phyloP scores from a whole-genome alignment of 768 basidiomycete genomes.

The Kwoniella sp. region DNA sequence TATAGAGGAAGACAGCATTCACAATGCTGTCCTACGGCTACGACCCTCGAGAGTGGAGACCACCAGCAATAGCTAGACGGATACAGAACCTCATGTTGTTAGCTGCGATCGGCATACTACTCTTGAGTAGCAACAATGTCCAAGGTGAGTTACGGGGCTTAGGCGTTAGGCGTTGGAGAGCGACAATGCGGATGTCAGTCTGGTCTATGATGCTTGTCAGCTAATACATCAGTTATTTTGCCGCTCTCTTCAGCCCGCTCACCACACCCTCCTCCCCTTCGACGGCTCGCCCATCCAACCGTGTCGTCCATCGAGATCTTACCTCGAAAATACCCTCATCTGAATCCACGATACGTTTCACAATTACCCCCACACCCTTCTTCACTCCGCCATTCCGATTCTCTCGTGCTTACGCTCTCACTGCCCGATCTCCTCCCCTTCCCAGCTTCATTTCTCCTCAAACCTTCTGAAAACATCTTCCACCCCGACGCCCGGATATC shows the following conservation, averaged over 20 bases:
- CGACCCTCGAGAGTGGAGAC: conserved; percentile 2
- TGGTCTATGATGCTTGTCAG: background rate
- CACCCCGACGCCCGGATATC: conserved; percentile 76
- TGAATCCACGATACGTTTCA: conserved; percentile 57
- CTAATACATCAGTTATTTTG: background rate
- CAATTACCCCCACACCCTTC: conserved; percentile 57
- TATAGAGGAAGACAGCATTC: background rate
- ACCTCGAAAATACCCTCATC: conserved; percentile 57
- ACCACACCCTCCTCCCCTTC: conserved; percentile 46
- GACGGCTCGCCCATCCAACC: conserved; percentile 58
- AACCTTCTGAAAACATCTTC: conserved; percentile 75
- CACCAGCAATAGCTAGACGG: background rate
- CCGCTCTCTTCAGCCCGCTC: conserved; percentile 35
- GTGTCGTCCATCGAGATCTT: conserved; percentile 65
- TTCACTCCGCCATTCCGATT: conserved; percentile 68
- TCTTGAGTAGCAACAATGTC: conserved; percentile 7
- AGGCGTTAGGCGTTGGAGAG: too few species aligned
- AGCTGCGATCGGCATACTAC: conserved; percentile 1
- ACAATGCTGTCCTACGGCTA: background rate
- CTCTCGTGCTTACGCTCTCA: conserved; percentile 68
- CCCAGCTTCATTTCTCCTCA: conserved; percentile 71
- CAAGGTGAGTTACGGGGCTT: conserved; percentile 5
- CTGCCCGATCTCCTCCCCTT: conserved; percentile 64
- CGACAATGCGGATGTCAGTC: too few species aligned
- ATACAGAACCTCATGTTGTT: background rate